Conservation (phyloP, 805 yeast species). For the Cephaloascus albidus region DNA sequence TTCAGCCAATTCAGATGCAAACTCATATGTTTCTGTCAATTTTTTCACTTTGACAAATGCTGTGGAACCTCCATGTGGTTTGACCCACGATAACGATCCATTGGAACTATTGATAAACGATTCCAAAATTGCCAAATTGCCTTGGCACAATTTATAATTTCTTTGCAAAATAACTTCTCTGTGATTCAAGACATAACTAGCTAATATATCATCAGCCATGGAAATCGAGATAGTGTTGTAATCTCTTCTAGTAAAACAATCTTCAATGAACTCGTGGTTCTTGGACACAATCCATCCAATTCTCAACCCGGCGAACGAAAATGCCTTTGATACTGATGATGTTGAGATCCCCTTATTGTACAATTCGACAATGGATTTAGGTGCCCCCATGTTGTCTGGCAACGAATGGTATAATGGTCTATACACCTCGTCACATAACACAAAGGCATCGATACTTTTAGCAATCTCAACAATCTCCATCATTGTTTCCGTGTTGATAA, state of each 20-base stretch:
- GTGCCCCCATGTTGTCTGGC: conserved; percentile 9
- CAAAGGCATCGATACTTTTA: conserved; percentile 15
- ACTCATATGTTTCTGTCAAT: conserved; percentile 14
- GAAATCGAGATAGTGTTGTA: conserved; percentile 43
- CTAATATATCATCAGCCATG: conserved; percentile 34
- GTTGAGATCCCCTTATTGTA: conserved; percentile 36
- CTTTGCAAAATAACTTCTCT: conserved; percentile 23
- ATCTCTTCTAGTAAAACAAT: conserved; percentile 31
- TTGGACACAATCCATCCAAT: conserved; percentile 41
- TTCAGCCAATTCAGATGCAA: conserved; percentile 26
- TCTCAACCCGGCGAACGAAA: conserved; percentile 42
- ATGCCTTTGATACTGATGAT: conserved; percentile 45
- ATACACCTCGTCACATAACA: conserved; percentile 45
- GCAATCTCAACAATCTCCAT: conserved; percentile 27
- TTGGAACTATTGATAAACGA: conserved; percentile 18
- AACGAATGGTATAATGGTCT: conserved; percentile 39
- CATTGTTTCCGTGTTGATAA: conserved; percentile 24
- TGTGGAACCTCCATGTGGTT: conserved; percentile 40
- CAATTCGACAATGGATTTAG: conserved; percentile 30
- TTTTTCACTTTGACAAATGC: conserved; percentile 27
- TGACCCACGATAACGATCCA: conserved; percentile 27
- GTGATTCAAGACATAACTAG: conserved; percentile 31
- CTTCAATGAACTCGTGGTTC: conserved; percentile 17
- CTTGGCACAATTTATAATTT: conserved; percentile 26
- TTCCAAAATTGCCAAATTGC: conserved; percentile 24